These are phyloP conservation scores for Pelargonium fulgidum DNA, from an alignment of 441 rosid genomes.

Conservation along the genomic window DNA sequence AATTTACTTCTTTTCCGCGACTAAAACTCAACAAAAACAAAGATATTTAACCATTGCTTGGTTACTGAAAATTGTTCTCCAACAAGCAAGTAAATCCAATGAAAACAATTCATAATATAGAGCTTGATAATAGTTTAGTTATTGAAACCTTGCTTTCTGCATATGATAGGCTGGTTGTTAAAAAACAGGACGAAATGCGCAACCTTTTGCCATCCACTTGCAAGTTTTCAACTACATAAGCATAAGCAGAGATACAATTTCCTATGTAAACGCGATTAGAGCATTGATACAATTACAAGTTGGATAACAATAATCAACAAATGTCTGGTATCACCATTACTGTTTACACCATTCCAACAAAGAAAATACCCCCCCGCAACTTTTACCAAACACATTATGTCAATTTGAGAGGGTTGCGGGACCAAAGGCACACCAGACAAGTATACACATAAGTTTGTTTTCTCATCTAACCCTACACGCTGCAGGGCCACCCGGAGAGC, in stretches of 20 bases:
- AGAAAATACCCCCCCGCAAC: constrained; percentile 29
- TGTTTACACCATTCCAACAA: constrained; percentile 29
- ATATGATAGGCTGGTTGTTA: too few relatives aligned
- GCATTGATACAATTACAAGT: constrained; percentile 31
- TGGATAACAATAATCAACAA: constrained; percentile 27
- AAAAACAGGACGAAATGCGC: neutral
- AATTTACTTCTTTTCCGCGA: too few relatives aligned
- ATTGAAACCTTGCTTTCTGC: too few relatives aligned
- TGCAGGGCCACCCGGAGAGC: constrained; percentile 67
- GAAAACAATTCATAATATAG: too few relatives aligned
- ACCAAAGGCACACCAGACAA: constrained; percentile 35
- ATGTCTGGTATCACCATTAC: constrained; percentile 23
- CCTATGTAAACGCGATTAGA: constrained; percentile 14
- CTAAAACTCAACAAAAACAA: too few relatives aligned
- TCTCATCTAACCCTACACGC: constrained; percentile 78
- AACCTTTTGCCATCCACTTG: neutral
- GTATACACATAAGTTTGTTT: constrained; percentile 32
- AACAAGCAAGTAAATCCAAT: too few relatives aligned
- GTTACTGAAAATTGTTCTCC: too few relatives aligned
- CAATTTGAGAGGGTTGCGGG: constrained; percentile 22
- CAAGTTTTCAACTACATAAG: neutral
- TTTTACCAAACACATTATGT: constrained; percentile 31
- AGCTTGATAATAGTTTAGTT: too few relatives aligned
- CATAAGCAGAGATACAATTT: neutral
- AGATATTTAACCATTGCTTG: too few relatives aligned